Base-by-base conservation (phyloP, 176 grass and related monocot genomes). In the Oryza meridionalis region DNA sequence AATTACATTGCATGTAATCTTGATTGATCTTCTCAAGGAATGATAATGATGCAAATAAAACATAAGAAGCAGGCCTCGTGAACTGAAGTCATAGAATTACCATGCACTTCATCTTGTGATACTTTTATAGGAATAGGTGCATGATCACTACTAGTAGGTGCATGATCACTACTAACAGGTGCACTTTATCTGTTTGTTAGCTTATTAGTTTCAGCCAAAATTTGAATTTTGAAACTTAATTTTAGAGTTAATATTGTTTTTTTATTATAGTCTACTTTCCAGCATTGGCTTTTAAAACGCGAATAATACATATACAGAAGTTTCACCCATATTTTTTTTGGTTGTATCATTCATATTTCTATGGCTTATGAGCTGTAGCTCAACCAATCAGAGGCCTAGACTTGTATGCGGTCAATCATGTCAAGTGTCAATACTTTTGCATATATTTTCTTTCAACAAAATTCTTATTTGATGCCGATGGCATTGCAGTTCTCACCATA, bases 401-500 rank as follows among this genome's bases (percentile, higher is more conserved):
- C 82, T 35, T 82, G 2, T 29, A 38, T 44, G 32, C 13, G 62
- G 50, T n/a, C 32, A 53, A n/a, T 77, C 45, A 49, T 45, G 37
- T 2, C n/a, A 24, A 77, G 45, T 78, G 22, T 77, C 3, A 72
- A 11, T 73, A 67, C 67, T 29, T 77, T 86, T 87, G 17, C 65
- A 74, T 46, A 31, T 2, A 15, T 29, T 84, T 69, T 65, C 4
- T 47, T 76, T 63, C n/a, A 59, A 61, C 19, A 69, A 46, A 37
- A 46, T 83, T 16, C 42, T 74, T 85, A 16, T 77, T 77, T 32
- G 77, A 72, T 35, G 29, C 42, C 84, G 26, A 77, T 80, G 5
- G 14, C 11, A 11, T 0, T 76, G 43, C 35, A 35, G 9, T 46
- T 72, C 37, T 46, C 64, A 37, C 53, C 8, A 27, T 32, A 4